Base-by-base conservation (phyloP, 75 land plant species). In the Adiantum capillusveneris region DNA sequence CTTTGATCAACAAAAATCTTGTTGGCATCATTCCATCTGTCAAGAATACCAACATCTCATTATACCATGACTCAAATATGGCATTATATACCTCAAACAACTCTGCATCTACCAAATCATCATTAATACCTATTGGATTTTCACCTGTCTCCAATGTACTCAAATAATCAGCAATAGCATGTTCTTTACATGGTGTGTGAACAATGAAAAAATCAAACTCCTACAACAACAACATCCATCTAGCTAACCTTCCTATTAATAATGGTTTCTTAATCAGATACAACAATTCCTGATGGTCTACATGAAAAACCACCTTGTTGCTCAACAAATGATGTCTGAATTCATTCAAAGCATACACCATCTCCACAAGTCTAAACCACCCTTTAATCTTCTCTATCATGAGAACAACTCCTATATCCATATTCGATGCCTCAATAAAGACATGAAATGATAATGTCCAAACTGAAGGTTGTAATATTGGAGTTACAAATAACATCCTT, bases 311-410 rank as follows among this genome's bases (percentile, higher is more conserved):
- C 31, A 57, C 44, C 26, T 19, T 17, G 24, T 56, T 55, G 0
- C 68, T 50, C 0, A 65, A 16, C 30, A 65, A 58, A 27, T 65
- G 56, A 57, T 57, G 59, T 3, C 57, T 0, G 19, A 57, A 57
- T 11, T 56, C 56, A 39, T 57, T 55, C 1, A 65, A 28, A 0
- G 30, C 17, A 45, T 42, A 65, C 0, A 44, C 36, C 68, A 65
- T 65, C 2, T 44, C 57, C 41, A 64, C n/a, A n/a, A n/a, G n/a
- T n/a, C n/a, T n/a, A n/a, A n/a, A n/a, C n/a, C n/a, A n/a, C n/a
- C n/a, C n/a, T n/a, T n/a, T n/a, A n/a, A n/a, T n/a, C n/a, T n/a
- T n/a, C n/a, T n/a, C n/a, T n/a, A n/a, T n/a, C n/a, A n/a, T n/a
- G n/a, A n/a, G n/a, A n/a, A n/a, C n/a, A n/a, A n/a, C n/a, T n/a